Percentiles rank a stretch among this genome's conserved stretches.
Conservation (phyloP, 805 yeast species). For the Nematodospora valgi region DNA sequence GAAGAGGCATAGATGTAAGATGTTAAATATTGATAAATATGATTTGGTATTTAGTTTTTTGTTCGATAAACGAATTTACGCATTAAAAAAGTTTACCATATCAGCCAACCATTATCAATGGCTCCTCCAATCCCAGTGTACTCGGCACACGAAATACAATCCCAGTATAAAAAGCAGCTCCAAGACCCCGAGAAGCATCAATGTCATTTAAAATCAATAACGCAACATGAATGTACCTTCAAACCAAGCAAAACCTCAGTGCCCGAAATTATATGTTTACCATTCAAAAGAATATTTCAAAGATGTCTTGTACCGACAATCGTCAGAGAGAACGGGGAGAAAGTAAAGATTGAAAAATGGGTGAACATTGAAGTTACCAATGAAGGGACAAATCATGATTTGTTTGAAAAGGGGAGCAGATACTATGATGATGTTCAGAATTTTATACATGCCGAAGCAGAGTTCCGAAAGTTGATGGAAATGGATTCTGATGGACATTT, state of each 20-base stretch:
- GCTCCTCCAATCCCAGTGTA: conserved; percentile 45
- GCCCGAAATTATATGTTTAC: conserved; percentile 39
- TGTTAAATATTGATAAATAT: conserved; percentile 50
- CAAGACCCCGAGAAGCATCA: conserved; percentile 27
- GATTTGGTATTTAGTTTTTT: too few species aligned
- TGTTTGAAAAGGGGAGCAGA: conserved; percentile 17
- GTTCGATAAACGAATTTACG: too few species aligned
- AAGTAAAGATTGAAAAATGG: conserved; percentile 26
- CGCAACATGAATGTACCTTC: conserved; percentile 44
- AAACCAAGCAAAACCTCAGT: conserved; percentile 17
- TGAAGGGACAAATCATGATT: conserved; percentile 25
- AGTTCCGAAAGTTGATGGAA: conserved; percentile 32
- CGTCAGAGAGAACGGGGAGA: conserved; percentile 22
- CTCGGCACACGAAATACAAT: conserved; percentile 24
- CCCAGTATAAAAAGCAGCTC: conserved; percentile 23
- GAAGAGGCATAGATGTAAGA: conserved; percentile 77
- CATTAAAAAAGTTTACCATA: background rate
- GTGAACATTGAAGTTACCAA: conserved; percentile 39
- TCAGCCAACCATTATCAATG: conserved; percentile 20
- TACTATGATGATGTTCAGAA: conserved; percentile 27
- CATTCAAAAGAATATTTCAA: conserved; percentile 41
- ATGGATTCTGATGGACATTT: conserved; percentile 12
- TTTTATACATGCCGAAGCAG: conserved; percentile 37
- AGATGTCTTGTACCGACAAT: conserved; percentile 30
- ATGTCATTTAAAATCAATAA: conserved; percentile 31